Conservation (phyloP, 2,329 filamentous ascomycete genomes). For the Sporothrix pseudoabietina region DNA sequence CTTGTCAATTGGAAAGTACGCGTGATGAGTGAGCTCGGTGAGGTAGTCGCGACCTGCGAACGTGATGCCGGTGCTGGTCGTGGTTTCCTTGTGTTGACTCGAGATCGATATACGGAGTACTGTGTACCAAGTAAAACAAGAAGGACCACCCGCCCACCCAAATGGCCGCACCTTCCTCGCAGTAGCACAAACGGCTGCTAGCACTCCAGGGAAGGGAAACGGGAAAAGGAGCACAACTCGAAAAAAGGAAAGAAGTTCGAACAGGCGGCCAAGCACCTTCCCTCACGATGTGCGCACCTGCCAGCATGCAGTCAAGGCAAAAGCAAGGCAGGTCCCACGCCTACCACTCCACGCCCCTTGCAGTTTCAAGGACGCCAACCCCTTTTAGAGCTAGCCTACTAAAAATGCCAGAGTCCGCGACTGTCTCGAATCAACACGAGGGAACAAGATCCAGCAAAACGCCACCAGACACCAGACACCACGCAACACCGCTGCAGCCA, state of each 20-base stretch:
- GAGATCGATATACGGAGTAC: too few relatives aligned
- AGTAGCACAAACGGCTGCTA: conserved; percentile 17
- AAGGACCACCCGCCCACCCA: background rate
- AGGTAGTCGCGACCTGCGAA: conserved; percentile 7
- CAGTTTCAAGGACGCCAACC: conserved; percentile 5
- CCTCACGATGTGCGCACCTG: conserved; percentile 15
- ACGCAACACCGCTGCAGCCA: conserved; percentile 5
- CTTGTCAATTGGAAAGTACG: conserved; percentile 8
- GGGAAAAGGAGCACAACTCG: too few relatives aligned
- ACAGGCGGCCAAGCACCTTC: conserved; percentile 3
- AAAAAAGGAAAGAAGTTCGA: background rate
- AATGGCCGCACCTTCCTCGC: background rate
- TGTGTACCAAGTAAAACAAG: background rate
- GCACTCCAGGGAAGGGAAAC: background rate
- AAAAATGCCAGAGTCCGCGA: background rate
- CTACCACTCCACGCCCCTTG: background rate
- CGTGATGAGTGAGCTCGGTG: background rate
- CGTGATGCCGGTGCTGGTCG: background rate
- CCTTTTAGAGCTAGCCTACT: background rate
- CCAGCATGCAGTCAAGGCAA: background rate
- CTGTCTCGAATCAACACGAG: conserved; percentile 6
- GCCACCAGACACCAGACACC: background rate
- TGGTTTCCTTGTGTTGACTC: background rate
- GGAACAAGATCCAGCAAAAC: too few relatives aligned
- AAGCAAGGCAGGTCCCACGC: too few relatives aligned